These are phyloP conservation scores for Pontederia paniculata DNA, from an alignment of 176 grass and related monocot species.

Conservation along the genomic window DNA sequence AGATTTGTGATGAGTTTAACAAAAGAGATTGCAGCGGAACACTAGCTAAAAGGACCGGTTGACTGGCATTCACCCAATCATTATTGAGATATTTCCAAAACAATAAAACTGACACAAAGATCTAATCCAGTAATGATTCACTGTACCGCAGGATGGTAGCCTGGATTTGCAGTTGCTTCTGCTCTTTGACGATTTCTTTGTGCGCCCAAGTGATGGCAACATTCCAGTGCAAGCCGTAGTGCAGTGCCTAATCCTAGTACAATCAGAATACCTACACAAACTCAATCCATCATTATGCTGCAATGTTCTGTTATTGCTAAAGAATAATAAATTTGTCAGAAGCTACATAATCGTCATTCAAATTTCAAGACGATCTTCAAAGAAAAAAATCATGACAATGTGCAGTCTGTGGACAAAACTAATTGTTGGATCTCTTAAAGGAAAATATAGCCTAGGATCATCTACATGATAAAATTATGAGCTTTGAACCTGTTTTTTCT, in stretches of 20 bases:
- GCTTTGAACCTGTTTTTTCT: too few relatives aligned
- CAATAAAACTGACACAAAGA: background rate
- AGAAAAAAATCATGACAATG: too few relatives aligned
- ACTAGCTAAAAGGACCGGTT: too few relatives aligned
- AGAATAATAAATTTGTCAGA: background rate
- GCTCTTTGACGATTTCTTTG: slow-evolving; percentile 54
- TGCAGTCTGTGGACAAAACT: too few relatives aligned
- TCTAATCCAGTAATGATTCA: background rate
- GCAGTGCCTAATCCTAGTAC: slow-evolving; percentile 89
- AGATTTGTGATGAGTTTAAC: too few relatives aligned
- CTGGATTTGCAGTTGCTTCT: slow-evolving; percentile 37
- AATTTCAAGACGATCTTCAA: too few relatives aligned
- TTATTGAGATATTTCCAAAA: background rate
- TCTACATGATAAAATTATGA: too few relatives aligned
- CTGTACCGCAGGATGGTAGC: slow-evolving; percentile 70
- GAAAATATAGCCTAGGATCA: too few relatives aligned
- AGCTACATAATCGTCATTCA: background rate
- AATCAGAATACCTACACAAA: slow-evolving; percentile 69
- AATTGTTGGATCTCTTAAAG: too few relatives aligned
- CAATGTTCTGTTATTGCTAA: slow-evolving; percentile 3
- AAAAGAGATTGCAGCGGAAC: too few relatives aligned
- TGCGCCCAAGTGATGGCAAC: slow-evolving; percentile 66
- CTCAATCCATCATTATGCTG: slow-evolving; percentile 7
- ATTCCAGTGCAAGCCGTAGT: slow-evolving; percentile 75
- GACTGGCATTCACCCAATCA: background rate